A percentile compares a stretch with the other conserved stretches of the same genome.
Conservation (phyloP, 1,139 yeast genomes). For the Candida anutae region DNA sequence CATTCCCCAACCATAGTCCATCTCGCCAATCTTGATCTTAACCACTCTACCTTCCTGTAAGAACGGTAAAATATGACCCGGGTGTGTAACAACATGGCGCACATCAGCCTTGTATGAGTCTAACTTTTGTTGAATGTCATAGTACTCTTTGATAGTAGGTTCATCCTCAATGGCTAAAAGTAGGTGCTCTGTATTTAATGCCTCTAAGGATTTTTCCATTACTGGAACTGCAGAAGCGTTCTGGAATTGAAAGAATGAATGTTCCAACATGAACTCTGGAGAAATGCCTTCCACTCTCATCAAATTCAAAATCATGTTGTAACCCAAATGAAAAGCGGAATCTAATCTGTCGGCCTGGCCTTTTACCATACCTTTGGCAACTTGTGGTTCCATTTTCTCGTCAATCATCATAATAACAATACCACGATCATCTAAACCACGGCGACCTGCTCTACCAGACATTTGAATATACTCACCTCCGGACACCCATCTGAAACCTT, state of each 20-base stretch:
- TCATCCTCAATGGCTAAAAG: slow-evolving; percentile 64
- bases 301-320: slow-evolving; percentile 92
- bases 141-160: slow-evolving; percentile 66
- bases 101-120: slow-evolving; percentile 68
- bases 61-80: slow-evolving; percentile 76
- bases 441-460: slow-evolving; percentile 99
- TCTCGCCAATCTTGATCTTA: slow-evolving; percentile 49
- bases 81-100: slow-evolving; percentile 83
- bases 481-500: slow-evolving; percentile 95
- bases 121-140: slow-evolving; percentile 69
- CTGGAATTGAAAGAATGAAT: slow-evolving; percentile 92
- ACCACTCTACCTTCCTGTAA: slow-evolving; percentile 85
- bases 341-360: slow-evolving; percentile 96
- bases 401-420: slow-evolving; percentile 98
- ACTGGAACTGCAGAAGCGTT: slow-evolving; percentile 85
- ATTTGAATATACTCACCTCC: slow-evolving; percentile 99
- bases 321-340: slow-evolving; percentile 94
- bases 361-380: slow-evolving; percentile 98
- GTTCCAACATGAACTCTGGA: slow-evolving; percentile 93
- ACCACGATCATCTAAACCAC: slow-evolving; percentile 98
- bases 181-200: slow-evolving; percentile 42
- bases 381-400: slow-evolving; percentile 98
- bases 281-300: slow-evolving; percentile 97
- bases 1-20: slow-evolving; percentile 93
- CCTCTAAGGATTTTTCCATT: slow-evolving; percentile 58